Evolutionary conservation across 805 yeast species (phyloP), one percentile per base, ranked within the genome.

Genomic region (Clavispora asparagi): DNA sequence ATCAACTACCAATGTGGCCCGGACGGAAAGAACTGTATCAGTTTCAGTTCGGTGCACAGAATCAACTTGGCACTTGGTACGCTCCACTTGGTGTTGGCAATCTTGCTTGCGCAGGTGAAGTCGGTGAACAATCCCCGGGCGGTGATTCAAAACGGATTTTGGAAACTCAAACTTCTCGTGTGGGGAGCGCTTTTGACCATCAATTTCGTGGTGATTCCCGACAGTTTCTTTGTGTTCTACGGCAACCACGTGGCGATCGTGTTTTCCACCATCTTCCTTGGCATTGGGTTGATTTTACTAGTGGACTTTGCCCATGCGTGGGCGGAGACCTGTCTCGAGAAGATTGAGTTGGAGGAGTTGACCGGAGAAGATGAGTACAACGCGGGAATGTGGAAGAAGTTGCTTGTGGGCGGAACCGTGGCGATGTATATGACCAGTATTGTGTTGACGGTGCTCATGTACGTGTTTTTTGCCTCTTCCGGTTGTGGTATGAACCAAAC

Each of bases 301-400:
- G 97, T 94, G 29, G 99, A 94, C 65, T 94, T 89, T 74, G 98
- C 99, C 4, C 98, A 94, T 65, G 92, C 92, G 55, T 94, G 97
- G 97, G 97, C 98, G 0, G 99, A 94, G 58, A 87, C 86, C 7
- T 94, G 99, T 64, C 76, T 94, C 44, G 90, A 85, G 53, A 87
- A 89, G 57, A 88, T 94, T 37, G 98, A 94, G 61, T 82, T 83
- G 57, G 92, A 86, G 47, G 81, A 74, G 48, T 53, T 71, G 35
- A 68, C 75, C 4, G 81, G 77, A 40, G 80, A 73, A 40, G 73
- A 71, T 16, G 79, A 73, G 48, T 67, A 62, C 42, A 72, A 70
- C 41, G 70, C 80, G 1, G 69, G 73, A 4, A 74, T 87, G 55
- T 94, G 98, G 98, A 81, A 87, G 57, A 73, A 79, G 38, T 67